Evolutionary conservation across 371 early-diverging fungal genomes (phyloP).

Genomic region (Mortierella sp.): DNA sequence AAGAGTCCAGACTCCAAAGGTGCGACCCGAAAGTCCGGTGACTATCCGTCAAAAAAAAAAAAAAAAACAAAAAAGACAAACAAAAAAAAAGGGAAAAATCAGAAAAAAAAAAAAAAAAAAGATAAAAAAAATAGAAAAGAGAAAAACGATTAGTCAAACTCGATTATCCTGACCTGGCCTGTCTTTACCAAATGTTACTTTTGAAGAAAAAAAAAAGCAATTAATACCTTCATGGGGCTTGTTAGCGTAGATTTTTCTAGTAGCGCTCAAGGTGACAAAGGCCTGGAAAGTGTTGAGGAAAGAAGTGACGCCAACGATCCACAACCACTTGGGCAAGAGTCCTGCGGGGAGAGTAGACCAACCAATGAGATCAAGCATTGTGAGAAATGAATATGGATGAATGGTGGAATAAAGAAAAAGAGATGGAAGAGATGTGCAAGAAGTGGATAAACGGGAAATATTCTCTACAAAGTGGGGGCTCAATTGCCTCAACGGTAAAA

Average conservation of each 20-base stretch:
- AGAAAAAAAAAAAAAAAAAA: background rate
- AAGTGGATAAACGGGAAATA: background rate
- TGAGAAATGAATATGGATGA: conserved; percentile 14
- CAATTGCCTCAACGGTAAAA: background rate
- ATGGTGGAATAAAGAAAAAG: conserved; percentile 3
- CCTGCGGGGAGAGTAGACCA: conserved; percentile 69
- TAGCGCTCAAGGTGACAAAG: conserved; percentile 73
- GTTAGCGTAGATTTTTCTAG: conserved; percentile 76
- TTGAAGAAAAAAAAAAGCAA: background rate
- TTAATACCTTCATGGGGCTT: conserved; percentile 68
- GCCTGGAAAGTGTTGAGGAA: conserved; percentile 84
- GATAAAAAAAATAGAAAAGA: background rate
- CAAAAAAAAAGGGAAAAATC: background rate
- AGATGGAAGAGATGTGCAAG: background rate
- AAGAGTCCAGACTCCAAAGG: conserved; percentile 88
- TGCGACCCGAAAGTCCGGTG: conserved; percentile 75
- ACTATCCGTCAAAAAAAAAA: conserved; percentile 59
- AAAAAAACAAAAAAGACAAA: background rate
- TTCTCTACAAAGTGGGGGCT: background rate
- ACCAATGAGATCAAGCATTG: conserved; percentile 56
- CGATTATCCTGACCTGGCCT: too few species aligned
- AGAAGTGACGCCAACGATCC: conserved; percentile 77
- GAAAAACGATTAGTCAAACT: too few species aligned
- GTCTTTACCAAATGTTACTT: background rate
- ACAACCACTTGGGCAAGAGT: conserved; percentile 75